These are phyloP conservation scores for Scheffersomyces insectosa DNA, from an alignment of 1,139 yeast genomes.

Conservation along the genomic window DNA sequence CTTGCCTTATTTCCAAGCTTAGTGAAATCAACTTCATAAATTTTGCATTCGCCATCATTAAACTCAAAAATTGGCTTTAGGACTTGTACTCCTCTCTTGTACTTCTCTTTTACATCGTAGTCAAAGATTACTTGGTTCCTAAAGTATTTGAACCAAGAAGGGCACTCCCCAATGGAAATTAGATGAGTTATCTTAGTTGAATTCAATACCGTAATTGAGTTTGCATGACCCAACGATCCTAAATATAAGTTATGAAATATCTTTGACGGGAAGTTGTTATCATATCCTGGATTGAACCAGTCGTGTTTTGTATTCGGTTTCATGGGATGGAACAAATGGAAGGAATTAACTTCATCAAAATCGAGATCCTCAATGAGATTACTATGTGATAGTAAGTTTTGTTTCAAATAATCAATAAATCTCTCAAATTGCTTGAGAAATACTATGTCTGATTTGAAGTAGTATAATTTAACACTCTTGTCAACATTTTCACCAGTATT, in stretches of 20 bases:
- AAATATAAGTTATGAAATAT: constrained; percentile 31
- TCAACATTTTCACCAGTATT: constrained; percentile 6
- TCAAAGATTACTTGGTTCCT: constrained; percentile 18
- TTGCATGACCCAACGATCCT: constrained; percentile 40
- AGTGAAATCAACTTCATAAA: constrained; percentile 29
- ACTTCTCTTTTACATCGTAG: constrained; percentile 15
- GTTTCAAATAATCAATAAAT: constrained; percentile 24
- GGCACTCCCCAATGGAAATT: constrained; percentile 41
- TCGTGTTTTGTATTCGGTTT: constrained; percentile 17
- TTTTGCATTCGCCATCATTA: constrained; percentile 24
- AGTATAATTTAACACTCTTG: constrained; percentile 28
- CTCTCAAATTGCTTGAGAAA: constrained; percentile 35
- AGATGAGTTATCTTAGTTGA: constrained; percentile 25
- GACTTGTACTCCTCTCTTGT: constrained; percentile 3
- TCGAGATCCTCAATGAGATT: constrained; percentile 4
- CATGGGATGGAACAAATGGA: constrained; percentile 3
- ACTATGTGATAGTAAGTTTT: constrained; percentile 6
- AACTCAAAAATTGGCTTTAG: constrained; percentile 28
- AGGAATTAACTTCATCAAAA: constrained; percentile 13
- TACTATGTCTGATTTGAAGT: constrained; percentile 31
- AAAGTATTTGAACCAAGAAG: constrained; percentile 31
- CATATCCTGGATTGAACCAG: constrained; percentile 36
- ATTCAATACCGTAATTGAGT: constrained; percentile 30
- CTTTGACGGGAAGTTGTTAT: constrained; percentile 41
- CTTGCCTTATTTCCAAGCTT: constrained; percentile 4